Conservation (phyloP, 352 stramenopile species). For the Globisporangium canariense region DNA sequence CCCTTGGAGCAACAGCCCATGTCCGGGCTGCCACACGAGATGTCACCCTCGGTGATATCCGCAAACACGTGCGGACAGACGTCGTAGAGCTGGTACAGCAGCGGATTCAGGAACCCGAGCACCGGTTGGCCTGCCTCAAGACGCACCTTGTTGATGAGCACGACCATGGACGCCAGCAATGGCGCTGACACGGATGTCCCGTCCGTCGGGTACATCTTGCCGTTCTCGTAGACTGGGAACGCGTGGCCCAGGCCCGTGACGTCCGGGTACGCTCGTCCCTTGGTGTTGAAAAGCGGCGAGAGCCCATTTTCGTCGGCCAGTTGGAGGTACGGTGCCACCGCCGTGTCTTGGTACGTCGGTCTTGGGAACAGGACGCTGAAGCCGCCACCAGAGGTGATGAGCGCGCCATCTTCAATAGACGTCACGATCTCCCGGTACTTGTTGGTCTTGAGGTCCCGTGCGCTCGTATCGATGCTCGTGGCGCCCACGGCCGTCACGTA, state of each 20-base stretch:
- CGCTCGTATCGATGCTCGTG: slow-evolving; percentile 34
- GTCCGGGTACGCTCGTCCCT: slow-evolving; percentile 59
- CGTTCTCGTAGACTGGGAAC: slow-evolving; percentile 63
- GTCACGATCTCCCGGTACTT: slow-evolving; percentile 56
- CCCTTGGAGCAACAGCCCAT: slow-evolving; percentile 52
- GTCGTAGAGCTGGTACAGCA: slow-evolving; percentile 60
- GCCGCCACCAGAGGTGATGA: slow-evolving; percentile 74
- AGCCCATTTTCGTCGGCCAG: slow-evolving; percentile 24
- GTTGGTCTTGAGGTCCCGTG: background rate
- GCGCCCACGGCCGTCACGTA: slow-evolving; percentile 68
- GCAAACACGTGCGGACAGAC: slow-evolving; percentile 67
- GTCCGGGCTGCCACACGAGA: slow-evolving; percentile 39
- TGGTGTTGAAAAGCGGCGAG: slow-evolving; percentile 30
- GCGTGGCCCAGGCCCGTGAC: slow-evolving; percentile 58
- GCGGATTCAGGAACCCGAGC: slow-evolving; percentile 69
- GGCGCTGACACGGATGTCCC: slow-evolving; percentile 74
- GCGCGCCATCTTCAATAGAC: slow-evolving; percentile 34
- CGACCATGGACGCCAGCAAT: slow-evolving; percentile 59
- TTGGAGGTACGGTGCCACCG: slow-evolving; percentile 35
- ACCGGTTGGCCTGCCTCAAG: slow-evolving; percentile 31
- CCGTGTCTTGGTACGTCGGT: slow-evolving; percentile 43
- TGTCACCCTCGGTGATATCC: slow-evolving; percentile 64
- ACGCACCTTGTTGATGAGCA: slow-evolving; percentile 49
- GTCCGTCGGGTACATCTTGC: slow-evolving; percentile 48
- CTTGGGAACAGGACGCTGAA: slow-evolving; percentile 57